These are phyloP conservation scores for Leishmania lainsoni DNA, from an alignment of 208 protist species.

Conservation along the genomic window DNA sequence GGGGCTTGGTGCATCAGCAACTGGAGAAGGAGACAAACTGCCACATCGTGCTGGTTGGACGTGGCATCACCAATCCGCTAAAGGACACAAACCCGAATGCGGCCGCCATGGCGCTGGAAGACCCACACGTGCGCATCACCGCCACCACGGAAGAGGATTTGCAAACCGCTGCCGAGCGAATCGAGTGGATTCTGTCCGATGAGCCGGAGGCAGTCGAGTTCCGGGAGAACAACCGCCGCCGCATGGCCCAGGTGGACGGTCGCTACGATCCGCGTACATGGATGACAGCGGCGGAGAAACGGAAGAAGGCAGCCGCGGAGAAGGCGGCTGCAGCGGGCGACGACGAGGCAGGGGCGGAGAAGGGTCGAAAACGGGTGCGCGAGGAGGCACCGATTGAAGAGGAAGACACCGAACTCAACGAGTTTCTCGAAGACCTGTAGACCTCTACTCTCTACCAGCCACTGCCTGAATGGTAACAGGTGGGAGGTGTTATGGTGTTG, in stretches of 20 bases:
- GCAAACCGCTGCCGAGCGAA: conserved; percentile 81
- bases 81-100: conserved; percentile 86
- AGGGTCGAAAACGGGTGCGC: conserved; percentile 45
- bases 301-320: conserved; percentile 30
- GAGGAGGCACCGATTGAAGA: conserved; percentile 41
- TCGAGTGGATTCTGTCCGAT: conserved; percentile 94
- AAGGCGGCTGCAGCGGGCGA: conserved; percentile 24
- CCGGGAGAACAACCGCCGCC: conserved; percentile 88
- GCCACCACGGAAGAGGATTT: conserved; percentile 87
- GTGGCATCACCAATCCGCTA: conserved; percentile 90
- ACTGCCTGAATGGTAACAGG: neutral
- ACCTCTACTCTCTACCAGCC: neutral
- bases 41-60: conserved; percentile 90
- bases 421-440: conserved; percentile 81
- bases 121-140: conserved; percentile 91
- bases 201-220: conserved; percentile 88
- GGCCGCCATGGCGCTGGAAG: conserved; percentile 72
- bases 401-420: conserved; percentile 72
- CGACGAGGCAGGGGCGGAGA: conserved; percentile 16
- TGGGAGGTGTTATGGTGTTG: neutral
- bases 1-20: conserved; percentile 88
- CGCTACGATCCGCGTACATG: conserved; percentile 90
- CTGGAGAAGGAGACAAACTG: conserved; percentile 87
- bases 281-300: conserved; percentile 62
- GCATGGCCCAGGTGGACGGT: conserved; percentile 90